These are phyloP conservation scores for Skeletonema marinoi DNA, from an alignment of 108 stramenopile species.

Conservation along the genomic window DNA sequence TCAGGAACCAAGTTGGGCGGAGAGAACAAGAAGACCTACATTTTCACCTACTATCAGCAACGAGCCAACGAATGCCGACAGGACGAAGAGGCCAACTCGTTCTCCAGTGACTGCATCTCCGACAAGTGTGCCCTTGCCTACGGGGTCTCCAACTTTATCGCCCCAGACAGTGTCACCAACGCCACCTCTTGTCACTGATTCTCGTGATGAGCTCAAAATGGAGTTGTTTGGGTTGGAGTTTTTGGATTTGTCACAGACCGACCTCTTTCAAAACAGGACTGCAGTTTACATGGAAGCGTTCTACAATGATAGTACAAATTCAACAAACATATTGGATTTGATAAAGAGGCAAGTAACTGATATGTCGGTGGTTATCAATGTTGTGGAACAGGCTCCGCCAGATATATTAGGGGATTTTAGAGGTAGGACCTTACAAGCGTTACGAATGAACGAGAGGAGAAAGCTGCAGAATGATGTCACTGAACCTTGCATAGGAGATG, in stretches of 20 bases:
- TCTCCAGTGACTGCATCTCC: background rate
- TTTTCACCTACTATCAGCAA: background rate
- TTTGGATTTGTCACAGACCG: background rate
- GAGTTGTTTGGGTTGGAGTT: background rate
- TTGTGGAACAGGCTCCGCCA: background rate
- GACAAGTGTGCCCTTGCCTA: background rate
- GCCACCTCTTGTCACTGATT: background rate
- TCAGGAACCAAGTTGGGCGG: background rate
- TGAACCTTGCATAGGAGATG: slow-evolving; percentile 22
- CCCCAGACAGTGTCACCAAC: background rate
- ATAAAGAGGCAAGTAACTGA: background rate
- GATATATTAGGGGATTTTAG: background rate
- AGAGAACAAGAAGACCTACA: background rate
- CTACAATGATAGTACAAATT: slow-evolving; percentile 4
- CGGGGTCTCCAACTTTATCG: background rate
- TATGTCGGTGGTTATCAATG: background rate
- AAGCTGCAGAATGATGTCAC: slow-evolving; percentile 5
- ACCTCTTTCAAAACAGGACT: background rate
- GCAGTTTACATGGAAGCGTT: slow-evolving; percentile 10
- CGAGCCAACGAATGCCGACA: background rate
- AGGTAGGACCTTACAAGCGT: background rate
- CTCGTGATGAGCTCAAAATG: background rate
- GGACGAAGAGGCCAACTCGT: background rate
- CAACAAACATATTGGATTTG: background rate
- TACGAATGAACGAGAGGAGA: background rate